phyloP scores from a whole-genome alignment of 305 asterid genomes.

The Solanum hybrid region DNA sequence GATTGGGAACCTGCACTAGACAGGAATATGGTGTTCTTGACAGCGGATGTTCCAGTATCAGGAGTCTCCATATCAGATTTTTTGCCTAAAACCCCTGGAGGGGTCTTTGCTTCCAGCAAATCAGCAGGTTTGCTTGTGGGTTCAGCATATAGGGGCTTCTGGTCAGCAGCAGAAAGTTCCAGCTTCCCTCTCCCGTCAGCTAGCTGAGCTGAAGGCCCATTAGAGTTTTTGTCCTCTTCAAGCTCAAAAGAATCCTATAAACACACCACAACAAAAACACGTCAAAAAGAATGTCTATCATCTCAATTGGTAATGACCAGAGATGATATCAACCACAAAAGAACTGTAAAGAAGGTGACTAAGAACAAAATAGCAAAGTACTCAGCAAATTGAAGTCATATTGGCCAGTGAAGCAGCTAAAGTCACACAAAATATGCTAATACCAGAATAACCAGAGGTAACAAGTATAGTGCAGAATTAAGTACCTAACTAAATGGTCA shows the following conservation, averaged over 20 bases:
- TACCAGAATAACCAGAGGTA: not conserved
- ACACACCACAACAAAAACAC: not conserved
- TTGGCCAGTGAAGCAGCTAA: not conserved
- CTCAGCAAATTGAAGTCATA: not conserved
- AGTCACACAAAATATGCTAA: not conserved
- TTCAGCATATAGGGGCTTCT: conserved; percentile 20
- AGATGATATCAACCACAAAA: not conserved
- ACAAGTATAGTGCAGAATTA: not conserved
- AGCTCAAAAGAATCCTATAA: conserved; percentile 36
- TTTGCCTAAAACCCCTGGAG: conserved; percentile 13
- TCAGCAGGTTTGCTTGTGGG: conserved; percentile 12
- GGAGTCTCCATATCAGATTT: conserved; percentile 14
- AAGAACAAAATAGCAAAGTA: not conserved
- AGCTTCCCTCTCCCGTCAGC: conserved; percentile 19
- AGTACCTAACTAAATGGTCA: not conserved
- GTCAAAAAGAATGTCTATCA: not conserved
- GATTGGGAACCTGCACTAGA: not conserved
- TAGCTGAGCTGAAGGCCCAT: conserved; percentile 25
- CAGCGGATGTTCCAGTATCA: conserved; percentile 9
- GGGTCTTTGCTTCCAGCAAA: conserved; percentile 21
- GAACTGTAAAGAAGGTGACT: not conserved
- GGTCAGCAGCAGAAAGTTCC: conserved; percentile 13
- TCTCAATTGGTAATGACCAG: not conserved
- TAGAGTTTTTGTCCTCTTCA: conserved; percentile 32
- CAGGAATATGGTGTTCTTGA: conserved; percentile 11